Conservation (phyloP, 2,329 filamentous ascomycete species). For the Volutella citrinella region DNA sequence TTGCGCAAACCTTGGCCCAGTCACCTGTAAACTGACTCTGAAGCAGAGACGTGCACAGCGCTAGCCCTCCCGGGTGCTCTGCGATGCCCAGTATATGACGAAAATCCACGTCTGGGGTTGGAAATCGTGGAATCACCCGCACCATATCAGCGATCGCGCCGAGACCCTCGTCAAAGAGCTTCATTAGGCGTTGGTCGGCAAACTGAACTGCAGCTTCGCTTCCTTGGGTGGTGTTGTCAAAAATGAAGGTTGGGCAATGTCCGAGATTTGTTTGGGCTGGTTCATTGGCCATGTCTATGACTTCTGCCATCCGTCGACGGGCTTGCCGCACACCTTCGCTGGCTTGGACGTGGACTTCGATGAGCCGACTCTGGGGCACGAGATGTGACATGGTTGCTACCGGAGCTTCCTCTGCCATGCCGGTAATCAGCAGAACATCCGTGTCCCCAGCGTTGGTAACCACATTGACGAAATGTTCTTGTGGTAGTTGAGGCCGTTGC, state of each 20-base stretch:
- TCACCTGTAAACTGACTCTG: slow-evolving; percentile 41
- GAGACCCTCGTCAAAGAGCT: slow-evolving; percentile 45
- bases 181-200: slow-evolving; percentile 38
- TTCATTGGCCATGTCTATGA: slow-evolving; percentile 12
- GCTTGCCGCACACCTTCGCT: slow-evolving; percentile 31
- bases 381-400: slow-evolving; percentile 52
- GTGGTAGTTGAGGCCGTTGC: slow-evolving; percentile 41
- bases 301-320: slow-evolving; percentile 31
- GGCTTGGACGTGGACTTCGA: slow-evolving; percentile 51
- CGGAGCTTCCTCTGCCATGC: slow-evolving; percentile 60
- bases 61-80: slow-evolving; percentile 48
- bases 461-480: slow-evolving; percentile 49
- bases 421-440: slow-evolving; percentile 60
- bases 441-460: slow-evolving; percentile 39
- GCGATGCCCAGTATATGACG: slow-evolving; percentile 56
- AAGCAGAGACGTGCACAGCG: slow-evolving; percentile 49
- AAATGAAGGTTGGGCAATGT: slow-evolving; percentile 43
- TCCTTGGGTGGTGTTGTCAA: slow-evolving; percentile 49
- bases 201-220: slow-evolving; percentile 37
- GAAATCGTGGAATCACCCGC: slow-evolving; percentile 45
- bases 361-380: slow-evolving; percentile 47
- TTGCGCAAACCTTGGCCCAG: slow-evolving; percentile 43
- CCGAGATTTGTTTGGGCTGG: slow-evolving; percentile 20
- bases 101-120: slow-evolving; percentile 49
- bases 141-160: slow-evolving; percentile 49